Percentiles rank a stretch among this genome's conserved stretches.
These are phyloP conservation scores for Pterulicium gracile DNA, from an alignment of 1,284 basidiomycete genomes.

Conservation along the genomic window DNA sequence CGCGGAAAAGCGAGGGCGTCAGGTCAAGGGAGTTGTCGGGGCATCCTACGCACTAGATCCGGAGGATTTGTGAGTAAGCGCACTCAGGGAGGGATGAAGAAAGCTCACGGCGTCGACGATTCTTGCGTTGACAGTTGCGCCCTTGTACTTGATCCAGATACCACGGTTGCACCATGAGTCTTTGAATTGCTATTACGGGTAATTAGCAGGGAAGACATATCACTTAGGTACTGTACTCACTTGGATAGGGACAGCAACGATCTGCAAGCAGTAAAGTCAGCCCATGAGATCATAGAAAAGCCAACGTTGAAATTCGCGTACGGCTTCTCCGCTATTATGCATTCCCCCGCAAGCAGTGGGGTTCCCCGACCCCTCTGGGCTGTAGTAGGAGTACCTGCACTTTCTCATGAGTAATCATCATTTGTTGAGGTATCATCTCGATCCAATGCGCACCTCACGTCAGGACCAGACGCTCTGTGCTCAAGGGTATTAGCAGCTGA, in stretches of 20 bases:
- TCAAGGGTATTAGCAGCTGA: background rate
- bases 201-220: background rate
- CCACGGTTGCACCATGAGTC: background rate
- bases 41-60: constrained; percentile 1
- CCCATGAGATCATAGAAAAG: background rate
- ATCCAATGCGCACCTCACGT: background rate
- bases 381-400: background rate
- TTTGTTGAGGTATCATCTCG: no score
- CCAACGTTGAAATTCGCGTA: no score
- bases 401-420: no score
- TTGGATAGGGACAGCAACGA: background rate
- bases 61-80: background rate
- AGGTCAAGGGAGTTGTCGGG: constrained; percentile 1
- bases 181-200: background rate
- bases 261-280: background rate
- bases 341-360: background rate
- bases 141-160: background rate
- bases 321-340: background rate
- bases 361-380: background rate
- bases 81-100: background rate
- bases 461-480: background rate
- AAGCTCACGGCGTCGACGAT: background rate
- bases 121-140: background rate
- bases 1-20: constrained; percentile 1
- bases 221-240: background rate